phyloP scores from a whole-genome alignment of 1,284 basidiomycete genomes.

The Puccinia sorghi region DNA sequence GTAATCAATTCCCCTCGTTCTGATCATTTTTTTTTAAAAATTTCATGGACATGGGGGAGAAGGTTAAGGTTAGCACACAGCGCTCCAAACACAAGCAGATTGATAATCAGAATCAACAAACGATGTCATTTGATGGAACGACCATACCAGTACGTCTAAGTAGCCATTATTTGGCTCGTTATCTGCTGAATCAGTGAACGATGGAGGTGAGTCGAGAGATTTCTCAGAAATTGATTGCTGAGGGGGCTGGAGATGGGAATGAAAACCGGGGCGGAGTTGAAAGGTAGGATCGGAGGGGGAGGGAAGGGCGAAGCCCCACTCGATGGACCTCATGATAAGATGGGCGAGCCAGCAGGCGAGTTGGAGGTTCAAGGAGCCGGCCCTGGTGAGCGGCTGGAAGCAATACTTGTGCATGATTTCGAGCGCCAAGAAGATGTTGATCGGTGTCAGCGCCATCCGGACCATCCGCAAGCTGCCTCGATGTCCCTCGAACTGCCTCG shows the following conservation, averaged over 20 bases:
- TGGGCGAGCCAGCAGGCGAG: slow-evolving; percentile 34
- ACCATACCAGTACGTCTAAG: slow-evolving; percentile 17
- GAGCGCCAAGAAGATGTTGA: slow-evolving; percentile 24
- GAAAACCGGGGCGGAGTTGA: slow-evolving; percentile 18
- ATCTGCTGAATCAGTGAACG: neutral
- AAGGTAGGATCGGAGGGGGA: slow-evolving; percentile 3
- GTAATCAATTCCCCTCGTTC: slow-evolving; percentile 31
- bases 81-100: too few species aligned
- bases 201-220: neutral
- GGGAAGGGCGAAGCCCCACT: slow-evolving; percentile 25
- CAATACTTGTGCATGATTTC: slow-evolving; percentile 24
- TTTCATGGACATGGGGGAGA: neutral
- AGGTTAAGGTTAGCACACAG: neutral
- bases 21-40: neutral
- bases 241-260: neutral
- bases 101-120: slow-evolving; percentile 12
- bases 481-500: neutral
- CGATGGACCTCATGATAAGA: slow-evolving; percentile 33
- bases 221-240: neutral
- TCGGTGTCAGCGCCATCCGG: slow-evolving; percentile 7
- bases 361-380: slow-evolving; percentile 18
- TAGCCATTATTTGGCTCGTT: neutral
- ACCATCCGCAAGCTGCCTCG: neutral
- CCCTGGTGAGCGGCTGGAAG: slow-evolving; percentile 24
- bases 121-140: slow-evolving; percentile 28